Evolutionary conservation across 2,329 filamentous ascomycete genomes (phyloP).

Genomic region (Truncatella angustata): DNA sequence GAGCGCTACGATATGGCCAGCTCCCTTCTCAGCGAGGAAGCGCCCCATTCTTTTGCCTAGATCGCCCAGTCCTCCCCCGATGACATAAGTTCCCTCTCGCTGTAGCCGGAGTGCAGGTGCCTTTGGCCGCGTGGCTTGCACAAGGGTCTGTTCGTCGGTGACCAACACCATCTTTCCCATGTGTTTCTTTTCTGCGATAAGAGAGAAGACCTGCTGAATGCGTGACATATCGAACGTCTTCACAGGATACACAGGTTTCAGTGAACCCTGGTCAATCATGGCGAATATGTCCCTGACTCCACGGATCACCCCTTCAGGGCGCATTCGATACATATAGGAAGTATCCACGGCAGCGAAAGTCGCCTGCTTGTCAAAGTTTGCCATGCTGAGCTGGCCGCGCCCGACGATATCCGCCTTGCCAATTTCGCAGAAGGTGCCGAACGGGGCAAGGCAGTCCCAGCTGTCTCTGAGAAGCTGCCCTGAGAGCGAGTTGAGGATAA

Average conservation of each 20-base stretch:
- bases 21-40: slow-evolving; percentile 27
- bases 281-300: slow-evolving; percentile 6
- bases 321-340: neutral
- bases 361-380: slow-evolving; percentile 22
- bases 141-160: slow-evolving; percentile 12
- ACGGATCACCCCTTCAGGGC: neutral
- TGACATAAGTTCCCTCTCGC: slow-evolving; percentile 26
- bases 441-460: slow-evolving; percentile 1
- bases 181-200: slow-evolving; percentile 34
- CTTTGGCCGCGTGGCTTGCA: slow-evolving; percentile 16
- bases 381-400: slow-evolving; percentile 31
- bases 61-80: slow-evolving; percentile 32
- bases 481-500: slow-evolving; percentile 19
- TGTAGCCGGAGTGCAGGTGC: neutral
- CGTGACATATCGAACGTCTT: slow-evolving; percentile 18
- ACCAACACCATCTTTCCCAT: slow-evolving; percentile 34
- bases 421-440: slow-evolving; percentile 2
- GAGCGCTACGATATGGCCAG: slow-evolving; percentile 27
- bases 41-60: slow-evolving; percentile 24
- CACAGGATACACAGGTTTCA: slow-evolving; percentile 20
- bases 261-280: slow-evolving; percentile 12
- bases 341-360: slow-evolving; percentile 4
- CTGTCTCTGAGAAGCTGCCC: neutral
- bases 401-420: slow-evolving; percentile 23
- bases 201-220: slow-evolving; percentile 30